These are phyloP conservation scores for Pochonia chlamydosporia DNA, from an alignment of 2,329 filamentous ascomycete species.

Conservation along the genomic window DNA sequence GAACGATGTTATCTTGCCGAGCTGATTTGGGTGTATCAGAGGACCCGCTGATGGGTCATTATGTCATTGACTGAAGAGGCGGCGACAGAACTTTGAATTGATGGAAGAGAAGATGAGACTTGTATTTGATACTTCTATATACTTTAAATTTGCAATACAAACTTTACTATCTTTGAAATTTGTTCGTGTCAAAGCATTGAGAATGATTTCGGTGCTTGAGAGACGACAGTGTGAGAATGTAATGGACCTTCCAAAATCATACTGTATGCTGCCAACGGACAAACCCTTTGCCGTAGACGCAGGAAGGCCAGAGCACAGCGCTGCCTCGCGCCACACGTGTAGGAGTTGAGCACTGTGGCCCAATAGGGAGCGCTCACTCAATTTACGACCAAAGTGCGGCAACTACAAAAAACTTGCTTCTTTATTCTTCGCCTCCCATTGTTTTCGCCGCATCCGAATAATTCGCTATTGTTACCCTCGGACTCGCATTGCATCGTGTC, in stretches of 20 bases:
- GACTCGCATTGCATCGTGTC: not conserved
- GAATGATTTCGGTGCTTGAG: too few species aligned
- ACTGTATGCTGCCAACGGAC: slow-evolving; percentile 3
- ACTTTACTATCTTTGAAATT: too few species aligned
- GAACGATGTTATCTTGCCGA: not conserved
- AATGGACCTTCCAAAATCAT: not conserved
- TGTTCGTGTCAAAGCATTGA: too few species aligned
- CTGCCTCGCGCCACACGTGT: not conserved
- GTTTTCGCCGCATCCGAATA: not conserved
- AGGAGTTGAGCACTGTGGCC: not conserved
- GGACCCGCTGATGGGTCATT: too few species aligned
- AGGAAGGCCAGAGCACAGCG: too few species aligned
- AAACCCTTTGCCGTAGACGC: slow-evolving; percentile 12
- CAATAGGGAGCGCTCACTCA: not conserved
- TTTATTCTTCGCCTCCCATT: not conserved
- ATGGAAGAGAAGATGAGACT: too few species aligned
- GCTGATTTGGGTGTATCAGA: too few species aligned
- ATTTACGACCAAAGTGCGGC: not conserved
- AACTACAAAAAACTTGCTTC: not conserved
- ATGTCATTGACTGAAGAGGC: too few species aligned
- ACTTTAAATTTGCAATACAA: too few species aligned
- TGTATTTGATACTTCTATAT: too few species aligned
- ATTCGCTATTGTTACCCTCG: not conserved
- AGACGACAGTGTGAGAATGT: not conserved
- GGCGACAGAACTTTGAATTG: too few species aligned